Percentiles rank a stretch among this genome's conserved stretches.
These are phyloP conservation scores for Cunninghamia lanceolata DNA, from an alignment of 75 land plant genomes.

Conservation along the genomic window DNA sequence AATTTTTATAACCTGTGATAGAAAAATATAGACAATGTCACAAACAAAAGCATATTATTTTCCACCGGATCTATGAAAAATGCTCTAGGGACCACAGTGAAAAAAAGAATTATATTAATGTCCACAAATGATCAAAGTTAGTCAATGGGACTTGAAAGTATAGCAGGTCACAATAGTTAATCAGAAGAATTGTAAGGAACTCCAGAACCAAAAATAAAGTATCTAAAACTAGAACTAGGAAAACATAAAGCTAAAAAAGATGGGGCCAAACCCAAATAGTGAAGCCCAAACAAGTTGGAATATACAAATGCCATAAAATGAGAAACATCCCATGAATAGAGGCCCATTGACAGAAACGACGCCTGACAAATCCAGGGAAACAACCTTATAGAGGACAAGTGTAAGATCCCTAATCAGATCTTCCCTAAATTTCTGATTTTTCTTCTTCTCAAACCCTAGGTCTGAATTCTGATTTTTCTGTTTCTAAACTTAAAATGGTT, in stretches of 20 bases:
- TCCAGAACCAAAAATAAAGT: background rate
- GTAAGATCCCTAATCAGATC: too few species aligned
- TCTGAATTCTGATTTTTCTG: too few species aligned
- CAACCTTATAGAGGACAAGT: background rate
- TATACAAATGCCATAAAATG: background rate
- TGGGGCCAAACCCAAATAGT: background rate
- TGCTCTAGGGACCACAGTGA: background rate
- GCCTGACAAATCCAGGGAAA: background rate
- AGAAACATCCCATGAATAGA: background rate
- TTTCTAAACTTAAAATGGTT: too few species aligned
- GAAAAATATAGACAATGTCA: slow-evolving; percentile 1
- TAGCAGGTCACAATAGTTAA: background rate
- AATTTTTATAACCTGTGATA: slow-evolving; percentile 62
- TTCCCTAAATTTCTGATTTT: too few species aligned
- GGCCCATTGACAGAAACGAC: background rate
- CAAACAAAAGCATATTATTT: background rate
- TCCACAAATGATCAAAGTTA: background rate
- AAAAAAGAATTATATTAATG: background rate
- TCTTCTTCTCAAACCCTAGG: too few species aligned
- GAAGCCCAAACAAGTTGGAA: background rate
- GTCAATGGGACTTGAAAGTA: background rate
- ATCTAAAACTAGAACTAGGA: background rate
- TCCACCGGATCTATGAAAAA: background rate
- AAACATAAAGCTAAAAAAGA: background rate
- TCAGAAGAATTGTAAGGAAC: background rate